Evolutionary conservation across 805 yeast genomes (phyloP), one percentile per base, ranked within the genome.

Genomic region (Schizosaccharomyces octosporus): DNA sequence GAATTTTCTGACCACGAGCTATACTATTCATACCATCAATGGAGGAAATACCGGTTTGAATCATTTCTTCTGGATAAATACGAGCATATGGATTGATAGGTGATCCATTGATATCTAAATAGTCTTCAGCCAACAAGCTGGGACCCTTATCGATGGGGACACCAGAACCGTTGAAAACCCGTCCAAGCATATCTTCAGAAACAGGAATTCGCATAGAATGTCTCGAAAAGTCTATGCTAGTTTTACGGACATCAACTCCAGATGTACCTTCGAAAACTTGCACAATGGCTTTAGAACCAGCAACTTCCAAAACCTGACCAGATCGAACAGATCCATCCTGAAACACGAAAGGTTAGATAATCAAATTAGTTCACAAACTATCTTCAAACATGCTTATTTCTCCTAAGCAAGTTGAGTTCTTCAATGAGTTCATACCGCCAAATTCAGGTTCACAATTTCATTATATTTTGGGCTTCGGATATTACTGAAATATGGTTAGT

Each of bases 1-100:
- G 99, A 72, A 93, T 93, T 78, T 93, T 93, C 78, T 93, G 99
- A 67, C 99, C 99, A 81, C 99, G 87, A 64, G 99, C 99, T 79
- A 93, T 93, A 55, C 98, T 90, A 76, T 93, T 94, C 98, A 93
- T 93, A 63, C 97, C 89, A 74, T 93, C 99, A 71, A 93, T 93
- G 60, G 98, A 96, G 59, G 97, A 89, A 65, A 93, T 80, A 81
- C 99, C 99, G 21, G 99, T 94, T 61, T 97, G 88, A 69, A 93
- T 93, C 99, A 93, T 93, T 78, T 93, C 99, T 78, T 93, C 98
- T 39, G 99, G 99, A 73, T 94, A 94, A 68, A 93, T 93, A 76
- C 99, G 89, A 55, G 97, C 95, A 73, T 75, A 93, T 62, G 99
- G 99, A 72, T 93, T 93, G 74, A 93, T 93, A 70, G 99, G 97